Evolutionary conservation across 495 filamentous ascomycete species (phyloP).

Genomic region (Arthonia radiata): DNA sequence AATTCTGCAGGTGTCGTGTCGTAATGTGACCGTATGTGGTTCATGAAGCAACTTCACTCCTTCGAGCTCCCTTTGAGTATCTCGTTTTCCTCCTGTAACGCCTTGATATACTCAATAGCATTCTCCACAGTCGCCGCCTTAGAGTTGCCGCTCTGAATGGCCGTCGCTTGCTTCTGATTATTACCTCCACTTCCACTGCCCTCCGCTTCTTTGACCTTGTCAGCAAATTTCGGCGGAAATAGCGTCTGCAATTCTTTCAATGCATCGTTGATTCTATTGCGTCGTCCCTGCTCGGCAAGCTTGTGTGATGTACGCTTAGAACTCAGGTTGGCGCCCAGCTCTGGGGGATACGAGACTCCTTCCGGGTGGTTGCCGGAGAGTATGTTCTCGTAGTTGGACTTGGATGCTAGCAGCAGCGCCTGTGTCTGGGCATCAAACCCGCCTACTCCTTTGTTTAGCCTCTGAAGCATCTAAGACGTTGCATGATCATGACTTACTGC

Average conservation of each 20-base stretch:
- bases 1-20: no score
- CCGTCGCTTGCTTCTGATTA: slow-evolving; percentile 9
- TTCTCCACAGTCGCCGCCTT: slow-evolving; percentile 92
- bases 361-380: slow-evolving; percentile 76
- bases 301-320: slow-evolving; percentile 96
- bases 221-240: slow-evolving; percentile 28
- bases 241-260: slow-evolving; percentile 75
- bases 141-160: slow-evolving; percentile 33
- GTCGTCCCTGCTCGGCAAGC: slow-evolving; percentile 82
- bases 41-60: no score
- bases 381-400: slow-evolving; percentile 96
- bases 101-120: slow-evolving; percentile 86
- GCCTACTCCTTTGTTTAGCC: no score
- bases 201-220: slow-evolving; percentile 19
- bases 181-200: slow-evolving; percentile 6
- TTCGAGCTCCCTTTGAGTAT: no score
- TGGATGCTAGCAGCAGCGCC: slow-evolving; percentile 66
- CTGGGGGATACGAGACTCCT: slow-evolving; percentile 74
- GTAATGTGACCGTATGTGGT: no score
- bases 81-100: slow-evolving; percentile 38
- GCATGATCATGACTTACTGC: slow-evolving; percentile 42
- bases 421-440: slow-evolving; percentile 56
- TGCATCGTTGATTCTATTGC: slow-evolving; percentile 87
- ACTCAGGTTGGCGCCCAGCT: slow-evolving; percentile 74
- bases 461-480: no score